Evolutionary conservation across 1,284 basidiomycete genomes (phyloP).

Genomic region (Cryptococcus jaspeensis): DNA sequence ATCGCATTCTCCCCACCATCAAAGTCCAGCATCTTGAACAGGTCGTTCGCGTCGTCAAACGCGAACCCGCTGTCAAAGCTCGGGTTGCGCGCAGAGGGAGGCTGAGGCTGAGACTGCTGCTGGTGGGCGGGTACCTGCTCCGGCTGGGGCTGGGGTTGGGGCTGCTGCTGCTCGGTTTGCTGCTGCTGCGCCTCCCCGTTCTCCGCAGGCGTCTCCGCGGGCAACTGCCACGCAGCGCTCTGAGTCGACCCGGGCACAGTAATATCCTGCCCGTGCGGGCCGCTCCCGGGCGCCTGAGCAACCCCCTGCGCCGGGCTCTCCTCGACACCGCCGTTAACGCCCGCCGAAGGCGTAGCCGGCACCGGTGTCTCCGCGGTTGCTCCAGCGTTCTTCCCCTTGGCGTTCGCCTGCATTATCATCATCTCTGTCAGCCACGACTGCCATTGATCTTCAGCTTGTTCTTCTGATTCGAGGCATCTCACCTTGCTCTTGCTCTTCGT

Average conservation of each 20-base stretch:
- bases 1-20: slow-evolving; percentile 1
- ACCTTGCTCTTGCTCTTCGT: slow-evolving; percentile 3
- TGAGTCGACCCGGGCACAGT: slow-evolving; percentile 1
- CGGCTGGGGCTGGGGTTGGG: neutral
- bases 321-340: neutral
- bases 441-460: neutral
- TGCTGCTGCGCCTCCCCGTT: slow-evolving; percentile 4
- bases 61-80: slow-evolving; percentile 7
- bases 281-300: neutral
- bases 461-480: neutral
- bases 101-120: neutral
- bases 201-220: neutral
- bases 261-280: neutral
- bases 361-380: slow-evolving; percentile 10
- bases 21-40: slow-evolving; percentile 15
- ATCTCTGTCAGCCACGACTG: neutral
- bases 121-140: neutral
- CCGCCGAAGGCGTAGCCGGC: neutral
- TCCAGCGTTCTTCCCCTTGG: slow-evolving; percentile 11
- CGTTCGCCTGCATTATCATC: too few species aligned
- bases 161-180: neutral
- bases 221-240: neutral
- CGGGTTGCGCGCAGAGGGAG: neutral
- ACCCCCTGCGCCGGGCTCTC: slow-evolving; percentile 7
- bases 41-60: slow-evolving; percentile 13